phyloP scores from a whole-genome alignment of 2,329 filamentous ascomycete species.

The Coniosporium tulheliwenetii region DNA sequence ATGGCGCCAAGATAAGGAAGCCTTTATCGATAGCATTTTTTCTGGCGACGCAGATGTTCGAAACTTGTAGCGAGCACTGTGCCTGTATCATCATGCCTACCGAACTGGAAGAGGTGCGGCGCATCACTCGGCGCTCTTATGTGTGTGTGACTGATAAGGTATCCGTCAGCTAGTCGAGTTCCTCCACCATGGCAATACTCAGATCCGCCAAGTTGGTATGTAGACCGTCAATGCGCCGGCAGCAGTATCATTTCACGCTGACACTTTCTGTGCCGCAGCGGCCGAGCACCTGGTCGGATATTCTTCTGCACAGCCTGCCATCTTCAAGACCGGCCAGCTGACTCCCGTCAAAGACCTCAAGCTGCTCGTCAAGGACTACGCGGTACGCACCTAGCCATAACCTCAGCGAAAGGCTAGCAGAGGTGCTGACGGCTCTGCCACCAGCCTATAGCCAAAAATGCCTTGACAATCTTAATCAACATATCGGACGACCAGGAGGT shows the following conservation, averaged over 20 bases:
- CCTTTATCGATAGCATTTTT: background rate
- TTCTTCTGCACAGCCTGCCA: conserved; percentile 53
- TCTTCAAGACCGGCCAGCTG: conserved; percentile 73
- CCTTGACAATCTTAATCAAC: conserved; percentile 79
- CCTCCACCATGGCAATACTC: conserved; percentile 78
- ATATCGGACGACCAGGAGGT: conserved; percentile 64
- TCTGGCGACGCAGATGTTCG: background rate
- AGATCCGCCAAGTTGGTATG: conserved; percentile 67
- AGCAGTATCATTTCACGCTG: background rate
- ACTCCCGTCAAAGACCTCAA: conserved; percentile 77
- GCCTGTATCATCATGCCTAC: conserved; percentile 25
- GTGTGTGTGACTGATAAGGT: conserved; percentile 4
- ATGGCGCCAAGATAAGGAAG: background rate
- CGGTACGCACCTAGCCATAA: conserved; percentile 29
- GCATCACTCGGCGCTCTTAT: conserved; percentile 3
- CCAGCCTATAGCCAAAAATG: conserved; percentile 83
- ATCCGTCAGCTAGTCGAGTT: conserved; percentile 67
- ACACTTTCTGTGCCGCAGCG: conserved; percentile 31
- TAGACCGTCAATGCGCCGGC: conserved; percentile 1
- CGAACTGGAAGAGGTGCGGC: conserved; percentile 31
- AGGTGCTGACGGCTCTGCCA: conserved; percentile 1
- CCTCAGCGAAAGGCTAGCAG: background rate
- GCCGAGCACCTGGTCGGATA: conserved; percentile 79
- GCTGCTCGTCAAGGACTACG: conserved; percentile 68
- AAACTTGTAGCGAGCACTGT: background rate